A percentile compares a stretch with the other conserved stretches of the same genome.
Conservation (phyloP, 2,329 filamentous ascomycete species). For the Monosporascus sp. region DNA sequence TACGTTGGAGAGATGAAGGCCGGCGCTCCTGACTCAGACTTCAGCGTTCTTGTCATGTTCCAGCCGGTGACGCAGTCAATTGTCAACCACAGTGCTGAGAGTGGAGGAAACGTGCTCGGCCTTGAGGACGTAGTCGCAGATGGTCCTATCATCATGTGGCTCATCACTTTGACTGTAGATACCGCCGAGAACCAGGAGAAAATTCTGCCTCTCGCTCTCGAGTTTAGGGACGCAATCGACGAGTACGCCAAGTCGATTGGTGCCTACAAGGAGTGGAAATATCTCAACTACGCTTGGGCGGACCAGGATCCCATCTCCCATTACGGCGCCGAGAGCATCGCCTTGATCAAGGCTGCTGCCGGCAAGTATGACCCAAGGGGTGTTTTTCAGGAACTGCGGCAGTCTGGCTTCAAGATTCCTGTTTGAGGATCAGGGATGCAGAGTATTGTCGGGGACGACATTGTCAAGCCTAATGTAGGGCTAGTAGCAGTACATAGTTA, state of each 20-base stretch:
- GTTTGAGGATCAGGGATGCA: not conserved
- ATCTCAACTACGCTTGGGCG: conserved; percentile 37
- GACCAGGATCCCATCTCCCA: conserved; percentile 26
- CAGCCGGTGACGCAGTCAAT: conserved; percentile 27
- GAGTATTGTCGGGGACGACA: too few relatives aligned
- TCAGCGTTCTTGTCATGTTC: conserved; percentile 24
- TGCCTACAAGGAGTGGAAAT: conserved; percentile 15
- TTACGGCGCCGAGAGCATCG: conserved; percentile 28
- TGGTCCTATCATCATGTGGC: conserved; percentile 31
- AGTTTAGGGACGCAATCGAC: conserved; percentile 10
- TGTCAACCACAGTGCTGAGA: conserved; percentile 13
- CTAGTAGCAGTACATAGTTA: too few relatives aligned
- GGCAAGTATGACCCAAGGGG: conserved; percentile 33
- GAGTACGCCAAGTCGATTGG: conserved; percentile 4
- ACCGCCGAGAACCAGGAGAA: conserved; percentile 29
- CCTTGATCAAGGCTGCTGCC: conserved; percentile 15
- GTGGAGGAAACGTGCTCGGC: conserved; percentile 28
- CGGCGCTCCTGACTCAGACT: conserved; percentile 16
- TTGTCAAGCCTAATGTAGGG: too few relatives aligned
- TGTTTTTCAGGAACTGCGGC: conserved; percentile 31
- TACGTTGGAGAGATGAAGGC: conserved; percentile 22
- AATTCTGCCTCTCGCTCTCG: conserved; percentile 23
- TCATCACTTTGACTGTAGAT: conserved; percentile 31
- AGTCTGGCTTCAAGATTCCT: conserved; percentile 29
- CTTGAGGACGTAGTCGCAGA: conserved; percentile 29